Base-by-base conservation (phyloP, 352 stramenopile species). In the Phytophthora kernoviae region DNA sequence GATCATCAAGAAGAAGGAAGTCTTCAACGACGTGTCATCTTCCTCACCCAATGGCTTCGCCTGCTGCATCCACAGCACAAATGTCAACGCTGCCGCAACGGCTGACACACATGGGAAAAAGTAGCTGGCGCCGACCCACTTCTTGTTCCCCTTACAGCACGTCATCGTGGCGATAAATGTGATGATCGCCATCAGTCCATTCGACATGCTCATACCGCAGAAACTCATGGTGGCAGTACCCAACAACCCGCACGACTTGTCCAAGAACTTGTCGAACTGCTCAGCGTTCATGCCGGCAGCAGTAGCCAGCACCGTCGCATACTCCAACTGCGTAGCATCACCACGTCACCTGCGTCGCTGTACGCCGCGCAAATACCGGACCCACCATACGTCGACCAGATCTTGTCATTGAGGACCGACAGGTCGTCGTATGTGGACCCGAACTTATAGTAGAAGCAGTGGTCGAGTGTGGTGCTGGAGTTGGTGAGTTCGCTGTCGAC, bases 401-500 rank as follows among this genome's bases (percentile, higher is more conserved):
- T 61, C 6, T 61, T 53, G 18, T 59, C 57, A 39, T 82, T 55
- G 7, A 73, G 40, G 1, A 68, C 56, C 2, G 68, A 50, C 11
- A 84, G 15, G 10, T 84, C 59, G 34, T 75, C 73, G 22, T 84
- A 62, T 57, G 68, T 81, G 6, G 72, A 74, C n/a, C 56, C 56
- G 30, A 65, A 65, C 22, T 79, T 86, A 70, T 89, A 75, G 68
- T 86, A 89, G 60, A 87, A 89, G 65, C 77, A 89, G 54, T 81
- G 71, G 62, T 89, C 75, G 43, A 85, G 77, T 40, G 56, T 37
- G 17, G 76, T 49, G 26, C 54, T 58, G 46, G 47, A 24, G 43
- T 84, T 75, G 12, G 46, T 32, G 49, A 83, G 40, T 56, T 84
- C 47, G 20, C 83, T 61, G 51, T 88, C 75, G 48, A 78, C 79